Evolutionary conservation across 2,329 filamentous ascomycete species (phyloP).

Genomic region (Xylaria multiplex): DNA sequence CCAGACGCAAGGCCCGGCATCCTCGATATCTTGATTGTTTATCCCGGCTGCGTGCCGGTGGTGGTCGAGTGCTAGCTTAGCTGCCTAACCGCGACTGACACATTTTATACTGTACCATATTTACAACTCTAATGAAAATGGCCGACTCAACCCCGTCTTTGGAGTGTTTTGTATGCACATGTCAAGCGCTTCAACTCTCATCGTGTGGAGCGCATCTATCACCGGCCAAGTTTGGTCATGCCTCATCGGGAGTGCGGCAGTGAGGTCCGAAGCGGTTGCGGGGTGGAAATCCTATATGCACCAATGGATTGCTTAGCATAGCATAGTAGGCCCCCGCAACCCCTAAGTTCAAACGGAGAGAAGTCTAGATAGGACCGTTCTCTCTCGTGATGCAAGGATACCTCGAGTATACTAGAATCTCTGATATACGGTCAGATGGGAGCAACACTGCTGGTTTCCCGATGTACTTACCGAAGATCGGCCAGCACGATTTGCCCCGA

Average conservation of each 20-base stretch:
- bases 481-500: too few relatives aligned
- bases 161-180: neutral
- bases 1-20: slow-evolving; percentile 6
- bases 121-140: neutral
- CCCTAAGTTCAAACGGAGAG: neutral
- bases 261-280: slow-evolving; percentile 16
- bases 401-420: neutral
- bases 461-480: too few relatives aligned
- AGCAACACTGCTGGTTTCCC: too few relatives aligned
- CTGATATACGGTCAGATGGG: neutral
- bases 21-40: neutral
- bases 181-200: neutral
- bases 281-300: slow-evolving; percentile 16
- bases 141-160: neutral
- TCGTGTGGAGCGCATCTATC: neutral
- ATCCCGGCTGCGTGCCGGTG: slow-evolving; percentile 3
- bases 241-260: slow-evolving; percentile 24
- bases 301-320: slow-evolving; percentile 16
- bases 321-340: neutral
- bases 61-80: neutral
- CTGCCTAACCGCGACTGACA: neutral
- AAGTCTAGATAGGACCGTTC: neutral
- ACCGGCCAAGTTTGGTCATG: slow-evolving; percentile 8
- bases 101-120: neutral
- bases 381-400: too few relatives aligned